These are phyloP conservation scores for Tubosaeta sp. DNA, from an alignment of 768 basidiomycete species.

Conservation along the genomic window DNA sequence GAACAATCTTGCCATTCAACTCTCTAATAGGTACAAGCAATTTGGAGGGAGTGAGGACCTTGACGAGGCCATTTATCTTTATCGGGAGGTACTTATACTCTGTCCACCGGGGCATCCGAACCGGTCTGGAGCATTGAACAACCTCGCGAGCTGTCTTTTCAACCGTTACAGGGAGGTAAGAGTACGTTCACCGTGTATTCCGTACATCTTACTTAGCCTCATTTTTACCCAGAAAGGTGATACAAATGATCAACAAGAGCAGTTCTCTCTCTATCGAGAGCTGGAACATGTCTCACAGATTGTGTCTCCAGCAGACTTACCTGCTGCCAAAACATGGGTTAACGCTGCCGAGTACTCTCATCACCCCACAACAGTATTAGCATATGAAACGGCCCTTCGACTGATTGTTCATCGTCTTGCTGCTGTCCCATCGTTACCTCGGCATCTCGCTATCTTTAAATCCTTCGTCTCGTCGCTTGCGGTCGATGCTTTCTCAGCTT, in stretches of 20 bases:
- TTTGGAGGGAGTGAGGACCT: no score
- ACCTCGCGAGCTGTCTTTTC: not conserved
- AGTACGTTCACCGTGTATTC: no score
- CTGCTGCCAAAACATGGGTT: not conserved
- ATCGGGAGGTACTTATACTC: no score
- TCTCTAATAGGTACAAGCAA: no score
- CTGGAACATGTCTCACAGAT: not conserved
- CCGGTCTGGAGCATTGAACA: not conserved
- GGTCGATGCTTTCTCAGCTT: not conserved
- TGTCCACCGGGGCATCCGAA: no score
- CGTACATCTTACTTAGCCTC: no score
- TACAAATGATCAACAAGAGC: not conserved
- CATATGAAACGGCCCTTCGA: not conserved
- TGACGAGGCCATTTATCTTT: no score
- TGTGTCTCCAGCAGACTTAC: not conserved
- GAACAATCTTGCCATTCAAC: no score
- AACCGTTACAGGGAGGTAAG: no score
- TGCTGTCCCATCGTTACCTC: not conserved
- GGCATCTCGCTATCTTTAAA: not conserved
- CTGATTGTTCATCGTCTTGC: not conserved
- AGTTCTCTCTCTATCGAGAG: not conserved
- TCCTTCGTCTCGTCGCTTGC: not conserved
- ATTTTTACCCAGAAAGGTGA: not conserved
- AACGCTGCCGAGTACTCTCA: not conserved
- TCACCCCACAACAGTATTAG: not conserved